Base-by-base conservation (phyloP, 164 flowering plant genomes). In the Liriodendron chinense region DNA sequence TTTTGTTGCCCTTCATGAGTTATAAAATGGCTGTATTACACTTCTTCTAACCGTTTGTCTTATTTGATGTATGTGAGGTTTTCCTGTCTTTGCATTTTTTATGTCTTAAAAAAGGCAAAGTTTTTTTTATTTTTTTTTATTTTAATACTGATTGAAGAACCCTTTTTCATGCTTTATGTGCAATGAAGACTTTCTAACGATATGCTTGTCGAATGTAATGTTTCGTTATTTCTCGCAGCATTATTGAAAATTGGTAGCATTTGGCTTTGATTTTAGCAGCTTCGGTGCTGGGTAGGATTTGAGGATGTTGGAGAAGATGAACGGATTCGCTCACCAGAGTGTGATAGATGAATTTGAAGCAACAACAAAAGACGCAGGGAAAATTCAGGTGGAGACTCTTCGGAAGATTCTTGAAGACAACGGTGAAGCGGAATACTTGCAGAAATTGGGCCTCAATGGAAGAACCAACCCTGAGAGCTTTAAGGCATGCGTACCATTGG, bases 271-370 rank as follows among this genome's bases (percentile, higher is more conserved):
- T 53, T 53, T 12, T 53, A 53, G 13, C 59, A 53, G 20, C 59
- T 53, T 8, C 18, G 12, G 59, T 0, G 59, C 59, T 12, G 1
- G 59, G 59, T 53, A 68, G 70, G 12, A 14, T 68, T 18, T 14
- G 75, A 87, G 57, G 68, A 89, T 92, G 97, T 80, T 91, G 79
- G 94, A 88, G 74, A 86, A 87, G 75, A 86, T 81, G 85, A 90
- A 81, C 57, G 69, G 22, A 68, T 73, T 86, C 22, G 72, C 85
- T 68, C 47, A 77, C 3, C 86, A 82, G 24, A 74, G 73, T 43
- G 87, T 87, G 69, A 89, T 94, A 53, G 92, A 87, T 22, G 90
- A 88, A 57, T 96, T 96, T 66, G 97, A 96, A 68, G 84, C 81
- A 5, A 24, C 85, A 75, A 88, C 97, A 0, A 89, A 75, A 28